Percentiles rank a stretch among this genome's conserved stretches.
phyloP scores from a whole-genome alignment of 2,329 filamentous ascomycete genomes.

The Periconia sp. region DNA sequence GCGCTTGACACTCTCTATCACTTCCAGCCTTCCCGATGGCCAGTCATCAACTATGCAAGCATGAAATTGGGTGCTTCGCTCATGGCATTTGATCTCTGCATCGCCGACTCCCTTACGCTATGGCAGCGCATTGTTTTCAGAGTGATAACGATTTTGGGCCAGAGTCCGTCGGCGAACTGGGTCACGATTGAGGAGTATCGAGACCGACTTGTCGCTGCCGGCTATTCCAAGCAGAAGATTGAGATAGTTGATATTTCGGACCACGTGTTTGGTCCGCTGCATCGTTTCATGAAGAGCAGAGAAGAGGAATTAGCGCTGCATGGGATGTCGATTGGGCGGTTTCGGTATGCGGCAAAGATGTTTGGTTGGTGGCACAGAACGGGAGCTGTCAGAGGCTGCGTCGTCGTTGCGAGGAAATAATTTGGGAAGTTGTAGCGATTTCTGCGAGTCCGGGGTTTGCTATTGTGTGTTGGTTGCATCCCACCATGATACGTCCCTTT shows the following conservation, averaged over 20 bases:
- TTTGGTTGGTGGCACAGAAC: not conserved
- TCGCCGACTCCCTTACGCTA: not conserved
- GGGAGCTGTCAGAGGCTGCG: not conserved
- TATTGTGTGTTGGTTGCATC: too few relatives aligned
- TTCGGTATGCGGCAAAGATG: not conserved
- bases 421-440: not conserved
- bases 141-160: not conserved
- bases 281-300: not conserved
- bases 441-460: too few relatives aligned
- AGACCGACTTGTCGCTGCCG: not conserved
- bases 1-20: not conserved
- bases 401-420: not conserved
- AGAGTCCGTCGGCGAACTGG: not conserved
- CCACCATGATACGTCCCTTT: too few relatives aligned
- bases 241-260: not conserved
- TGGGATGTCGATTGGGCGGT: not conserved
- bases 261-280: not conserved
- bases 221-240: not conserved
- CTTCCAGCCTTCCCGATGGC: not conserved
- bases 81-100: constrained; percentile 1
- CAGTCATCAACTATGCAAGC: not conserved
- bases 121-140: not conserved
- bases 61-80: not conserved
- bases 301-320: not conserved
- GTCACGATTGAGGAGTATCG: not conserved